Evolutionary conservation across 176 grass and related monocot species (phyloP), one percentile per base, ranked within the genome.

Genomic region (Eragrostis nindensis): DNA sequence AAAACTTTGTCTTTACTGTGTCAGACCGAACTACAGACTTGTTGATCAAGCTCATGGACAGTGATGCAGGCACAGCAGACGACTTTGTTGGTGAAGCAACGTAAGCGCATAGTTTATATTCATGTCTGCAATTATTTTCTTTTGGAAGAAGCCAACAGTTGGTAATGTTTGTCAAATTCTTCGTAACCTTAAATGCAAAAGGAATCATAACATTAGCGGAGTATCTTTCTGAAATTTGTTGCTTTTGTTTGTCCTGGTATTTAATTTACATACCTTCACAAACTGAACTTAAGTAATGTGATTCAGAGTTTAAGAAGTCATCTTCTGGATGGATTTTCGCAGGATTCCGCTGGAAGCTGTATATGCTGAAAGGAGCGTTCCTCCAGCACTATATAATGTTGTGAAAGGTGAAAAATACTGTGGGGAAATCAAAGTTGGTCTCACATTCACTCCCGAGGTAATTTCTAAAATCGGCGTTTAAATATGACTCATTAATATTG

Each of bases 1-100:
- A 99, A 79, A 95, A 41, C 78, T 99, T 99, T 80, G 89, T 99
- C 41, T 99, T 96, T 73, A 95, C 71, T 0, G 82, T 99, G 56
- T 86, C 90, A 41, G 90, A 90, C 78, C 42, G 27, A 74, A 89
- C 82, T 29, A 5, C 67, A 70, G 93, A 99, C 10, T 78, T 99
- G 50, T 14, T 85, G 19, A 88, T 99, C 56, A 95, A 95, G 83
- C 84, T 99, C 66, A 85, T 95, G 79, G 97, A 99, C 57, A 95
- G 87, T 59, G 96, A 99, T 80, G 47, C 70, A 36, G 79, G 91
- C 50, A 86, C 90, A 50, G 32, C 76, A 4, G 93, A 93, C 47
- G 93, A 99, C 75, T 93, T 81, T 71, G 81, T 99, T 68, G 92
- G 96, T 73, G 92, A 95, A 86, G 90, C 90, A 41, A 95, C 62